phyloP scores from a whole-genome alignment of 1,139 yeast species.

The Pichia sp. region DNA sequence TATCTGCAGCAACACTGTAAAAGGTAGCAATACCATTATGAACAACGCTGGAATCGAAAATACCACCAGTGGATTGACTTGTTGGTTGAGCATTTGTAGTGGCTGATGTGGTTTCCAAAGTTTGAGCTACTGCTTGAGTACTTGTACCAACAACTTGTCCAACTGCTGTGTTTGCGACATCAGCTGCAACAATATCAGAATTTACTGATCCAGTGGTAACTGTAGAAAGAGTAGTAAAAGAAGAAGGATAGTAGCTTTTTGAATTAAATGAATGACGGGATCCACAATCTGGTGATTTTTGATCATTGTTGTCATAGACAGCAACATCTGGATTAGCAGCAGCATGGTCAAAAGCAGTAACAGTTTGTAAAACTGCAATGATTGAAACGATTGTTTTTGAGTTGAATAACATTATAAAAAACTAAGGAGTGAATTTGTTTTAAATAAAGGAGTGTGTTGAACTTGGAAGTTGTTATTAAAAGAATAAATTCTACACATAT shows the following conservation, averaged over 20 bases:
- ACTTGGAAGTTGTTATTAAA: no score
- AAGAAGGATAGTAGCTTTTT: no score
- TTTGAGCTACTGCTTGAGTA: neutral
- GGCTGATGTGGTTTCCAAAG: neutral
- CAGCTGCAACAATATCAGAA: neutral
- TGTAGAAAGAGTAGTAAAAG: conserved; percentile 5
- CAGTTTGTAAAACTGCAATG: conserved; percentile 2
- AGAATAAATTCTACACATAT: no score
- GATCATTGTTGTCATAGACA: neutral
- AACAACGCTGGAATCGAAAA: conserved; percentile 4
- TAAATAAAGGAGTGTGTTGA: neutral
- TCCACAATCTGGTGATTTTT: no score
- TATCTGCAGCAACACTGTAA: conserved; percentile 29
- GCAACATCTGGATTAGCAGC: conserved; percentile 8
- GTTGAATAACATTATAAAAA: conserved; percentile 7
- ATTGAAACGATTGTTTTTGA: conserved; percentile 7
- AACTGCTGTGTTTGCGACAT: neutral
- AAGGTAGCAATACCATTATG: conserved; percentile 33
- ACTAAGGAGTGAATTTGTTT: no score
- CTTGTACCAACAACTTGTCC: neutral
- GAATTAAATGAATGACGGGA: no score
- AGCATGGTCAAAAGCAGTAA: conserved; percentile 3
- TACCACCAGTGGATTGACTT: conserved; percentile 1
- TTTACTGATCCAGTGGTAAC: conserved; percentile 2
- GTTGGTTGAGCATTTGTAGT: no score